phyloP scores from a whole-genome alignment of 169 alveolate genomes.

The Cryptosporidium meleagridis region DNA sequence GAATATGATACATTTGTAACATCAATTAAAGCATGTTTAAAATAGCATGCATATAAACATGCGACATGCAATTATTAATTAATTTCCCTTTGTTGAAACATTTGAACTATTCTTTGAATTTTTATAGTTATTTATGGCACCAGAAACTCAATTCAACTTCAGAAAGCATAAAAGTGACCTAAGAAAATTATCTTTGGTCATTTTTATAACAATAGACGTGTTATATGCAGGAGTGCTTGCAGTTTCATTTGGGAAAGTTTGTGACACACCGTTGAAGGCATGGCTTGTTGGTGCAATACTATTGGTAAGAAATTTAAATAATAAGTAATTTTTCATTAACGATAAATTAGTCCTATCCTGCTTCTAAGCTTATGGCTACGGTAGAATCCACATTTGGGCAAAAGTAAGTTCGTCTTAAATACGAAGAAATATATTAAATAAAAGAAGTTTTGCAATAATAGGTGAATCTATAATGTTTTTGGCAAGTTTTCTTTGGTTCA shows the following conservation, averaged over 20 bases:
- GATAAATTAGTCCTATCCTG: constrained; percentile 48
- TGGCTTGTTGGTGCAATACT: constrained; percentile 66
- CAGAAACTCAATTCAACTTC: constrained; percentile 39
- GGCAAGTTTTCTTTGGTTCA: constrained; percentile 70
- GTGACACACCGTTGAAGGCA: constrained; percentile 70
- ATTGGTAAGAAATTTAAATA: constrained; percentile 33
- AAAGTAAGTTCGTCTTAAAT: constrained; percentile 19
- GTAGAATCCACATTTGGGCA: constrained; percentile 53
- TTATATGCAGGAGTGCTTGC: constrained; percentile 48
- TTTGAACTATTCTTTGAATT: not conserved
- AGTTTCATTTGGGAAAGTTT: constrained; percentile 41
- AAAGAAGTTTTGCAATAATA: constrained; percentile 41
- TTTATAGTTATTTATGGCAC: constrained; percentile 19
- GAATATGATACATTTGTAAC: not conserved
- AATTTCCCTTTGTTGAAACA: not conserved
- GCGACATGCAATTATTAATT: constrained; percentile 58
- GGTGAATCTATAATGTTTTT: constrained; percentile 35
- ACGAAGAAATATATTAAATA: not conserved
- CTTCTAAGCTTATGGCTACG: constrained; percentile 25
- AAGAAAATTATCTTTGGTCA: constrained; percentile 38
- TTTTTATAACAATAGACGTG: constrained; percentile 34
- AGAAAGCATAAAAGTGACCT: constrained; percentile 62
- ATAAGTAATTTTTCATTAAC: not conserved
- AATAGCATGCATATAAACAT: constrained; percentile 15
- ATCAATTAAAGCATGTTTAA: not conserved